phyloP scores from a whole-genome alignment of 257 asterid species.

The Solanum gandarillasii region DNA sequence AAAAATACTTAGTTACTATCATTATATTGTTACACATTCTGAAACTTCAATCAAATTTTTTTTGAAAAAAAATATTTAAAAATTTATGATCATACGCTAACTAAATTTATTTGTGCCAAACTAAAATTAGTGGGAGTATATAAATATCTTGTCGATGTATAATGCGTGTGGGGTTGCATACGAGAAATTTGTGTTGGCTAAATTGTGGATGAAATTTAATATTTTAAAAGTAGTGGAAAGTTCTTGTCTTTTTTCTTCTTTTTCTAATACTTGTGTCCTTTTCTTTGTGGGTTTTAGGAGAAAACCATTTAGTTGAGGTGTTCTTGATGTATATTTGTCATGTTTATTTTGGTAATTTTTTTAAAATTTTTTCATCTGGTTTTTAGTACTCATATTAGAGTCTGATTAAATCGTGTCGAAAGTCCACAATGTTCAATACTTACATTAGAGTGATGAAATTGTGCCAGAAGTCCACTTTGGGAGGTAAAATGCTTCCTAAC shows the following conservation, averaged over 20 bases:
- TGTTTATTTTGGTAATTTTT: background rate
- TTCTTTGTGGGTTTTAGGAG: background rate
- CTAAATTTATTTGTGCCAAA: background rate
- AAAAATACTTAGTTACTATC: no score
- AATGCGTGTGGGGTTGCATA: background rate
- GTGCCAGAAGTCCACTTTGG: no score
- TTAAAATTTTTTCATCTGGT: no score
- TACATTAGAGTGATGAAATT: no score
- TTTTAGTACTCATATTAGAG: no score
- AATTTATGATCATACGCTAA: background rate
- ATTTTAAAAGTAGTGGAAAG: background rate
- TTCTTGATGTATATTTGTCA: background rate
- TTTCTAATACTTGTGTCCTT: background rate
- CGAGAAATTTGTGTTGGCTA: background rate
- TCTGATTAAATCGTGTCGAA: no score
- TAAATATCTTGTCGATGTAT: background rate
- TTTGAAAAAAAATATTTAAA: background rate
- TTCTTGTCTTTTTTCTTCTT: background rate
- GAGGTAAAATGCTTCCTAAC: no score
- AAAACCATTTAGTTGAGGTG: background rate
- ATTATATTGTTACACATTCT: no score
- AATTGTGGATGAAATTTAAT: background rate
- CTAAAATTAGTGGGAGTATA: background rate
- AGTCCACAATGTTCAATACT: fast-evolving
- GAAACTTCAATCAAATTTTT: no score